Conservation (phyloP, 176 grass and related monocot genomes). For the Typha latifolia region DNA sequence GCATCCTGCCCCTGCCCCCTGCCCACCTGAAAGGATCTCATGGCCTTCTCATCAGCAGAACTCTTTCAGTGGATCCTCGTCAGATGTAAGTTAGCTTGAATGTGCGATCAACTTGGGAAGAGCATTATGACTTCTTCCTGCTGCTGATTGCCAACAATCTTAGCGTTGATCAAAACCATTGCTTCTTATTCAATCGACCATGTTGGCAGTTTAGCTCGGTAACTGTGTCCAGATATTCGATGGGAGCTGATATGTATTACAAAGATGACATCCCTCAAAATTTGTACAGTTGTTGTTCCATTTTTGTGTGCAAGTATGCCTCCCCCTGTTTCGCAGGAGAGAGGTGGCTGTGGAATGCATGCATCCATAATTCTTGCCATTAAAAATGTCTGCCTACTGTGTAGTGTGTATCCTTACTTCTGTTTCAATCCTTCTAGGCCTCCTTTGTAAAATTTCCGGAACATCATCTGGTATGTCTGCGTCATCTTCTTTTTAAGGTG, state of each 20-base stretch:
- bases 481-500: no score
- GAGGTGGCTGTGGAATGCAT: neutral
- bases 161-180: neutral
- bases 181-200: neutral
- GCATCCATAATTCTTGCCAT: no score
- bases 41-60: slow-evolving; percentile 59
- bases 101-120: neutral
- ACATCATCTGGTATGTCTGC: no score
- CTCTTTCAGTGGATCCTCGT: slow-evolving; percentile 20
- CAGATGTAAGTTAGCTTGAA: slow-evolving; percentile 30
- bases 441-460: no score
- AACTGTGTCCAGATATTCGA: neutral
- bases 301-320: neutral
- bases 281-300: neutral
- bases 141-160: neutral
- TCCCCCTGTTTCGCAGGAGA: neutral
- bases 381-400: no score
- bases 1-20: slow-evolving; percentile 47
- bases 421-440: no score
- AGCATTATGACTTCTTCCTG: neutral
- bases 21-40: slow-evolving; percentile 50
- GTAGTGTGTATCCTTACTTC: no score
- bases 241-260: neutral
- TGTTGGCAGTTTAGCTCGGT: neutral
- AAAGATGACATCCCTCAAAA: neutral